Percentiles rank a stretch among this genome's conserved stretches.
These are phyloP conservation scores for Wickerhamomyces strasburgensis DNA, from an alignment of 805 yeast species.

Conservation along the genomic window DNA sequence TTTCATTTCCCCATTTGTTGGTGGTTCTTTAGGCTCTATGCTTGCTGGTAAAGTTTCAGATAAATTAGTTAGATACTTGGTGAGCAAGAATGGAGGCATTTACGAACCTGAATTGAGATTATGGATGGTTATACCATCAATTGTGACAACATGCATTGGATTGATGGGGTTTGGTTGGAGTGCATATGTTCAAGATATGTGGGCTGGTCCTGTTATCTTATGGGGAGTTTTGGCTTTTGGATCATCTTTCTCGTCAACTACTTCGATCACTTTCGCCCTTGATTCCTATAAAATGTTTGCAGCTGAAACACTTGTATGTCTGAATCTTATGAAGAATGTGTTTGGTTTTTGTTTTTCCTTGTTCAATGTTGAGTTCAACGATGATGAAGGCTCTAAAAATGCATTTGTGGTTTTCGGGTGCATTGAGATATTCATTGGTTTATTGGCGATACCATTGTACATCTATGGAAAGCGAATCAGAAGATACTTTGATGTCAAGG, in stretches of 20 bases:
- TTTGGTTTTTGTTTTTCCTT: slow-evolving; percentile 53
- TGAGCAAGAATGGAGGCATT: slow-evolving; percentile 43
- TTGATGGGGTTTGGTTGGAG: slow-evolving; percentile 66
- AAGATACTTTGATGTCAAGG: slow-evolving; percentile 45
- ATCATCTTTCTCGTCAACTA: slow-evolving; percentile 55
- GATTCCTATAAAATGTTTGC: slow-evolving; percentile 56
- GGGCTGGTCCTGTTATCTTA: slow-evolving; percentile 46
- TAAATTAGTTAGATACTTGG: slow-evolving; percentile 38
- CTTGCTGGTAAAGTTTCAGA: slow-evolving; percentile 50
- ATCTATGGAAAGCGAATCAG: slow-evolving; percentile 48
- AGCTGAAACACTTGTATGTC: slow-evolving; percentile 51
- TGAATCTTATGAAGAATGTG: slow-evolving; percentile 50
- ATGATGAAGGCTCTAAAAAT: slow-evolving; percentile 37
- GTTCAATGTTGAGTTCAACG: slow-evolving; percentile 45
- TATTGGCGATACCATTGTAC: slow-evolving; percentile 47
- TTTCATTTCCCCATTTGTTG: slow-evolving; percentile 51
- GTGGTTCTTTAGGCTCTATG: slow-evolving; percentile 53
- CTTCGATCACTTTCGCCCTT: slow-evolving; percentile 55
- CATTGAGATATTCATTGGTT: slow-evolving; percentile 43
- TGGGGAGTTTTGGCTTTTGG: slow-evolving; percentile 56
- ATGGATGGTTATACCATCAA: slow-evolving; percentile 47
- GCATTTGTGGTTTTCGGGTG: slow-evolving; percentile 49
- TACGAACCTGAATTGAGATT: slow-evolving; percentile 63
- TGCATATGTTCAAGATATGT: slow-evolving; percentile 23
- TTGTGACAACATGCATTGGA: slow-evolving; percentile 41